Conservation (phyloP, 768 basidiomycete genomes). For the Tylopilus subfusipes region DNA sequence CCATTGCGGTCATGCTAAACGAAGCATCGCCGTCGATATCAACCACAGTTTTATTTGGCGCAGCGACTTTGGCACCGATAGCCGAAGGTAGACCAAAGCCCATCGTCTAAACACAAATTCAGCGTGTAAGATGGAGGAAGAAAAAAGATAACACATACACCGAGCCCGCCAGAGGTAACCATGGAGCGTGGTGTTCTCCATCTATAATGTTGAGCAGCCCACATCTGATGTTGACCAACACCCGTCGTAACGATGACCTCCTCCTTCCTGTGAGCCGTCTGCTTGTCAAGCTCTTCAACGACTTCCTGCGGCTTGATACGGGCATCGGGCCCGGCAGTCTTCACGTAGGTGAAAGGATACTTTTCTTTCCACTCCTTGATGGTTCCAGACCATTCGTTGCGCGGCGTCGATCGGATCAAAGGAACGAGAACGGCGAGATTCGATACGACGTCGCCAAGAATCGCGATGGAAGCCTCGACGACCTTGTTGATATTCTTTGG, state of each 20-base stretch:
- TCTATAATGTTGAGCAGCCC: slow-evolving; percentile 92
- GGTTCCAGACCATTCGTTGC: slow-evolving; percentile 79
- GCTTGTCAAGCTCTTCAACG: slow-evolving; percentile 84
- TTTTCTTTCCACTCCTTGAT: slow-evolving; percentile 80
- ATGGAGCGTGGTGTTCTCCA: slow-evolving; percentile 86
- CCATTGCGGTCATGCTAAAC: slow-evolving; percentile 99
- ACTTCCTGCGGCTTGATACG: slow-evolving; percentile 96
- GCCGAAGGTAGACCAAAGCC: slow-evolving; percentile 94
- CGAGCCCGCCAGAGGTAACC: slow-evolving; percentile 93
- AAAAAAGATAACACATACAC: slow-evolving; percentile 51
- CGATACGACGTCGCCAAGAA: slow-evolving; percentile 89
- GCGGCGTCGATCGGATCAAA: slow-evolving; percentile 57
- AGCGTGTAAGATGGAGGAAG: background rate
- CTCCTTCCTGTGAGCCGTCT: slow-evolving; percentile 77
- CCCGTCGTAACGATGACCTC: slow-evolving; percentile 89
- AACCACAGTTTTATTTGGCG: slow-evolving; percentile 87
- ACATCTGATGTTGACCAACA: slow-evolving; percentile 99
- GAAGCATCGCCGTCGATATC: slow-evolving; percentile 98
- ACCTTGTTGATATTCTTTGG: slow-evolving; percentile 99
- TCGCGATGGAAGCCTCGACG: slow-evolving; percentile 87
- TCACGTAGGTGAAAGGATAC: slow-evolving; percentile 87
- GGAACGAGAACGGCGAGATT: slow-evolving; percentile 83
- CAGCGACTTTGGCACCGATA: slow-evolving; percentile 96
- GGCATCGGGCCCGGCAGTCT: slow-evolving; percentile 51
- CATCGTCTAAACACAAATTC: slow-evolving; percentile 68